Percentiles rank a stretch among this genome's conserved stretches.
Conservation (phyloP, 2,329 filamentous ascomycete genomes). For the Whalleya microplaca region DNA sequence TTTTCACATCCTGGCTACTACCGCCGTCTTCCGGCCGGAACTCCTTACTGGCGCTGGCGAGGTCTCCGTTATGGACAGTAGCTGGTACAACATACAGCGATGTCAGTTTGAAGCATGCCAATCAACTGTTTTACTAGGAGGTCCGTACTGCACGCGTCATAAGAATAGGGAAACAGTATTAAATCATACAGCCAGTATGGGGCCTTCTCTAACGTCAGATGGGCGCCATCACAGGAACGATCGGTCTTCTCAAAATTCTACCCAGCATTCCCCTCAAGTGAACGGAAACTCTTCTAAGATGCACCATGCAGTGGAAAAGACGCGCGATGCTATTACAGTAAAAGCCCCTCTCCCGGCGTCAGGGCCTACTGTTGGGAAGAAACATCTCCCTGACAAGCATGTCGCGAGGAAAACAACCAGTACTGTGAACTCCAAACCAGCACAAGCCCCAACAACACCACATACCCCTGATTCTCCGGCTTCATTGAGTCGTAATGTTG, state of each 20-base stretch:
- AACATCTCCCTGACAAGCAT: constrained; percentile 28
- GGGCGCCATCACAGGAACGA: background rate
- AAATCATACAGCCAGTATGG: background rate
- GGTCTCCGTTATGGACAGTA: constrained; percentile 23
- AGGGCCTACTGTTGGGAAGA: constrained; percentile 23
- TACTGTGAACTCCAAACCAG: constrained; percentile 2
- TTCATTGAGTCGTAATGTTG: constrained; percentile 12
- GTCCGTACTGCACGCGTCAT: constrained; percentile 25
- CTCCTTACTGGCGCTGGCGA: background rate
- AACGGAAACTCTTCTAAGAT: constrained; percentile 2
- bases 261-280: background rate
- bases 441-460: constrained; percentile 6
- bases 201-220: background rate
- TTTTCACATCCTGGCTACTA: constrained; percentile 11
- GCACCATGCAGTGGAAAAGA: constrained; percentile 8
- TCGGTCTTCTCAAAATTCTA: background rate
- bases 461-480: constrained; percentile 1
- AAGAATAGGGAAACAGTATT: background rate
- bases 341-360: constrained; percentile 8
- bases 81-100: constrained; percentile 6
- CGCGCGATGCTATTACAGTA: constrained; percentile 24
- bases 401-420: constrained; percentile 30
- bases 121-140: constrained; percentile 15
- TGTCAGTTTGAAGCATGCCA: constrained; percentile 29
- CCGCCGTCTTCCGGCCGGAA: constrained; percentile 10